Evolutionary conservation across 805 yeast genomes (phyloP), one percentile per base, ranked within the genome.

Genomic region (Komagataella kurtzmanii): DNA sequence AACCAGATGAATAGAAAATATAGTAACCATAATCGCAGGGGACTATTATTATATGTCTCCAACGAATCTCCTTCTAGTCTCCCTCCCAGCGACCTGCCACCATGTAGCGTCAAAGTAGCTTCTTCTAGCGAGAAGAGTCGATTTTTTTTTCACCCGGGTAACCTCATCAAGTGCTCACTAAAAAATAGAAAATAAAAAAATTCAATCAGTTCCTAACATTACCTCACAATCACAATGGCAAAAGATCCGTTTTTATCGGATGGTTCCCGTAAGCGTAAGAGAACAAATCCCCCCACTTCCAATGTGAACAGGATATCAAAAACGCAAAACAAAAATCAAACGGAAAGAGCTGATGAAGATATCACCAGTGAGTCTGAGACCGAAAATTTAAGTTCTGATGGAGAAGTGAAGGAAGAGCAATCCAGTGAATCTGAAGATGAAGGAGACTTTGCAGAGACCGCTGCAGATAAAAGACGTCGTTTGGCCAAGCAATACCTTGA

Each of bases 381-480:
- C 24, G 84, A 74, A 40, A 77, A 70, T 21, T 77, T 70, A 45
- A 73, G 70, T 44, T 74, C 70, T 12, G 71, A 69, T 1, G 58
- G 55, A 24, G 66, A 60, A 10, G 62, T 50, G 4, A 65, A 56
- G 1, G 70, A 62, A 8, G 70, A 58, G 3, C 63, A 59, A 8
- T 68, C 64, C 7, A 72, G 66, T 19, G 76, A 71, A 45, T 79
- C 76, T 14, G 80, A 85, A 12, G 91, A 84, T 36, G 93, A 83
- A 57, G 95, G 84, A 58, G 21, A 24, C 17, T 79, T 71, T 14
- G 75, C 73, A 17, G 98, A 91, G 66, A 79, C 80, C 49, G 95
- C 90, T 7, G 95, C 96, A 0, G 99, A 93, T 61, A 89, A 88
- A 67, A 80, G 99, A 67, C 79, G 99, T 68, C 74, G 98, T 61